Percentiles rank a stretch among this genome's conserved stretches.
Conservation (phyloP, 2,329 filamentous ascomycete genomes). For the Fonsecaea nubica region DNA sequence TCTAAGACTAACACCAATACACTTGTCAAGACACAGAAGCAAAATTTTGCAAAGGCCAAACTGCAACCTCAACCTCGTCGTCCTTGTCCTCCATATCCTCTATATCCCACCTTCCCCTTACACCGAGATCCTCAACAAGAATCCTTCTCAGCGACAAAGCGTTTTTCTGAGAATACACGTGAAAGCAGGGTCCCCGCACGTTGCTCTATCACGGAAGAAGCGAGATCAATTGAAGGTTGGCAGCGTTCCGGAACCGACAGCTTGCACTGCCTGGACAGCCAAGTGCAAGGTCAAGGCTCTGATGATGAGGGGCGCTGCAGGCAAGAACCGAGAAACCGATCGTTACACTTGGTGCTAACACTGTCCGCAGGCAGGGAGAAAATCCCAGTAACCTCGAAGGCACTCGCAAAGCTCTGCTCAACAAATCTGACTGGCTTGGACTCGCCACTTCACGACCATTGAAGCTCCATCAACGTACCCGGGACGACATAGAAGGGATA, state of each 20-base stretch:
- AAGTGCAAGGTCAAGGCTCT: background rate
- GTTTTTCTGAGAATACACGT: background rate
- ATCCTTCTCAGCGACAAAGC: background rate
- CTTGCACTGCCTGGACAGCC: background rate
- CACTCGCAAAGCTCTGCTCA: slow-evolving; percentile 22
- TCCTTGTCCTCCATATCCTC: slow-evolving; percentile 1
- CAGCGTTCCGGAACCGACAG: background rate
- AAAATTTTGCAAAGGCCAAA: slow-evolving; percentile 46
- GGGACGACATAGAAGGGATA: slow-evolving; percentile 11
- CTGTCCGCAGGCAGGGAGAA: slow-evolving; percentile 5
- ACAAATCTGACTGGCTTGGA: slow-evolving; percentile 26
- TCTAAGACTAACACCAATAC: slow-evolving; percentile 44
- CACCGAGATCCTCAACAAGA: background rate
- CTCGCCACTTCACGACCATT: slow-evolving; percentile 20
- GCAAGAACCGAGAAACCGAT: background rate
- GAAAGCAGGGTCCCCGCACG: background rate
- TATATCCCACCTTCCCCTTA: slow-evolving; percentile 13
- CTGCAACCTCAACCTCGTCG: slow-evolving; percentile 33
- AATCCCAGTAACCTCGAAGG: background rate
- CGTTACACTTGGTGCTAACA: background rate
- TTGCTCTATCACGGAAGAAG: background rate
- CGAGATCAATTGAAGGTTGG: background rate
- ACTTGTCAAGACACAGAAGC: slow-evolving; percentile 43
- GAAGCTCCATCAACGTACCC: slow-evolving; percentile 13
- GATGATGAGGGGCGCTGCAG: background rate